phyloP scores from a whole-genome alignment of 345 rosid species.

The Gynandropsis gynandra region DNA sequence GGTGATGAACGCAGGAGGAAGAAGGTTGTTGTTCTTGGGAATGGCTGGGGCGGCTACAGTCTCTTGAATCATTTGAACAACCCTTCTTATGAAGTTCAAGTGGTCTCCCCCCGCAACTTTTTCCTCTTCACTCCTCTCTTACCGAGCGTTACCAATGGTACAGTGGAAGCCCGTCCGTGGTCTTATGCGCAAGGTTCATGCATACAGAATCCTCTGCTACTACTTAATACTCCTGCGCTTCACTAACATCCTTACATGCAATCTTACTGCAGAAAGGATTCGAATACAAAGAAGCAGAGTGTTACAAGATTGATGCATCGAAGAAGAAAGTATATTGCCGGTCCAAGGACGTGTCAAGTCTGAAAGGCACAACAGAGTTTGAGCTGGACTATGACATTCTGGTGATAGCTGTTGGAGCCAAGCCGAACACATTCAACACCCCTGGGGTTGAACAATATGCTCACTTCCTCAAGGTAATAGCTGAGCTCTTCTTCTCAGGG shows the following conservation, averaged over 20 bases:
- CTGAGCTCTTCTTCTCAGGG: neutral
- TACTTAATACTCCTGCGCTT: neutral
- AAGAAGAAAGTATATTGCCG: conserved; percentile 51
- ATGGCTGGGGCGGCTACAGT: conserved; percentile 79
- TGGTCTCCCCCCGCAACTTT: conserved; percentile 73
- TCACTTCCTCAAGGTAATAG: conserved; percentile 52
- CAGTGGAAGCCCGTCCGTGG: conserved; percentile 68
- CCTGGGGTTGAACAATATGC: conserved; percentile 74
- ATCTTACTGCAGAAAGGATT: conserved; percentile 40
- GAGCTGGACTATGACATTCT: conserved; percentile 62
- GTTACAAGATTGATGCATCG: conserved; percentile 48
- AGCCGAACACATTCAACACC: conserved; percentile 67
- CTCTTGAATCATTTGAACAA: conserved; percentile 52
- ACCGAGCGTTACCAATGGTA: conserved; percentile 77
- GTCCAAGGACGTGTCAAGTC: conserved; percentile 30
- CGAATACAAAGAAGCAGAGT: conserved; percentile 62
- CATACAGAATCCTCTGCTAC: too few relatives aligned
- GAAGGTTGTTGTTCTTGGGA: conserved; percentile 77
- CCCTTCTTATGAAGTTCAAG: conserved; percentile 50
- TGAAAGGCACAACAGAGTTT: conserved; percentile 47
- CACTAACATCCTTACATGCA: neutral
- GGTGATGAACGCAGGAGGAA: conserved; percentile 33
- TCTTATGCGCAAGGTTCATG: conserved; percentile 56
- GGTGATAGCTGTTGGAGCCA: conserved; percentile 63
- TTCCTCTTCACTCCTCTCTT: conserved; percentile 80